Evolutionary conservation across 202 grass and related monocot species (phyloP).

Genomic region (Cymbopogon flexuosus): DNA sequence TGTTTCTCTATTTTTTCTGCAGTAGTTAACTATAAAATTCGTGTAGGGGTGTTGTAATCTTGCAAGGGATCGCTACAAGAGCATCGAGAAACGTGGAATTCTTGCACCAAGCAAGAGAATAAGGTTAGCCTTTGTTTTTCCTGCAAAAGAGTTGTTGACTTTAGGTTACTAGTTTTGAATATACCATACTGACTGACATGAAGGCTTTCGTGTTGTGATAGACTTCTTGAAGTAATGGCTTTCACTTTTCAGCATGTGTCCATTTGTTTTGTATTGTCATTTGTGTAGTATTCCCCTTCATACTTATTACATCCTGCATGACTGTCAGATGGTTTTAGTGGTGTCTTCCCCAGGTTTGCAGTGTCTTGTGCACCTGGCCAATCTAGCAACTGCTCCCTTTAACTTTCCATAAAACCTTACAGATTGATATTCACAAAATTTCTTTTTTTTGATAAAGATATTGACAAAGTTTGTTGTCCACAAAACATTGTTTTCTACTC

Average conservation of each 20-base stretch:
- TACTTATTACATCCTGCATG: not conserved
- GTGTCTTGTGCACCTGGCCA: not conserved
- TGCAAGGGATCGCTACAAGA: constrained; percentile 71
- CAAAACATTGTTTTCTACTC: not conserved
- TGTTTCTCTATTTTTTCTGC: constrained; percentile 8
- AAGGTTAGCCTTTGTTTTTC: constrained; percentile 28
- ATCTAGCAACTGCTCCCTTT: not conserved
- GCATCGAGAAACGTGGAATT: constrained; percentile 65
- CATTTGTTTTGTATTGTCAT: not conserved
- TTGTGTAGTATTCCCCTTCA: not conserved
- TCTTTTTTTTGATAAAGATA: too few relatives aligned
- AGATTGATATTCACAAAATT: not conserved
- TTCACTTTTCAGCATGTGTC: not conserved
- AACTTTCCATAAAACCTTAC: not conserved
- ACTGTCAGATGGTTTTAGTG: not conserved
- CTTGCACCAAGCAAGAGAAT: constrained; percentile 54
- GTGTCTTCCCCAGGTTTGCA: not conserved
- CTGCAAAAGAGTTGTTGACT: not conserved
- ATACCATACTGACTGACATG: not conserved
- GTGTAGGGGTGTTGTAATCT: constrained; percentile 64
- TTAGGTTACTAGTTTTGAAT: not conserved
- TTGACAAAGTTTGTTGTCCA: not conserved
- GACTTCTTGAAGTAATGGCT: not conserved
- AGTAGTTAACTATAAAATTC: not conserved
- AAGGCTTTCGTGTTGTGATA: not conserved